Percentiles rank a stretch among this genome's conserved stretches.
These are phyloP conservation scores for Nothophytophthora sp. DNA, from an alignment of 352 stramenopile species.

Conservation along the genomic window DNA sequence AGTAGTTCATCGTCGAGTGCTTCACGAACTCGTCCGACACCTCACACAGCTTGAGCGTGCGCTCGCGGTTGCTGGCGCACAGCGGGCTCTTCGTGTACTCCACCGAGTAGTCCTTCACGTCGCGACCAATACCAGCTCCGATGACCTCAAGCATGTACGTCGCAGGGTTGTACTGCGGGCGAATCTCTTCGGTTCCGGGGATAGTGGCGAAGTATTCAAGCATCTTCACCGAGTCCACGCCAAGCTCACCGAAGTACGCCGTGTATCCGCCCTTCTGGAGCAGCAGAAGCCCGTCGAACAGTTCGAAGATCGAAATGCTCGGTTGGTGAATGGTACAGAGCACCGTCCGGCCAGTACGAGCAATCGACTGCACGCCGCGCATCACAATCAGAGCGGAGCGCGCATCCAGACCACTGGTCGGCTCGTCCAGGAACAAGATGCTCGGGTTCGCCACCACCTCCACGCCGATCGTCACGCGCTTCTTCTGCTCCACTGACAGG, in stretches of 20 bases:
- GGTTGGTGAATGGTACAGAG: slow-evolving; percentile 72
- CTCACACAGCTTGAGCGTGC: slow-evolving; percentile 18
- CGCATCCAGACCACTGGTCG: slow-evolving; percentile 87
- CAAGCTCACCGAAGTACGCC: slow-evolving; percentile 89
- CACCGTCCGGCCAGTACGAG: slow-evolving; percentile 85
- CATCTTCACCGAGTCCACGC: slow-evolving; percentile 75
- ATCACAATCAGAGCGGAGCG: slow-evolving; percentile 89
- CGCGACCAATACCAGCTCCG: slow-evolving; percentile 57
- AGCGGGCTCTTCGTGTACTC: slow-evolving; percentile 50
- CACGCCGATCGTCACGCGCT: slow-evolving; percentile 92
- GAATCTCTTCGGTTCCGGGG: slow-evolving; percentile 69
- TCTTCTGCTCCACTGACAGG: slow-evolving; percentile 89
- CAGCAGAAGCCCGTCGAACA: slow-evolving; percentile 90
- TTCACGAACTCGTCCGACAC: slow-evolving; percentile 28
- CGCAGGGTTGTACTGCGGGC: slow-evolving; percentile 85
- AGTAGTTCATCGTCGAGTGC: slow-evolving; percentile 52
- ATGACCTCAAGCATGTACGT: slow-evolving; percentile 91
- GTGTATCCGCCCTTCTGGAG: slow-evolving; percentile 61
- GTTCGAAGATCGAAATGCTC: slow-evolving; percentile 89
- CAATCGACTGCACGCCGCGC: slow-evolving; percentile 80
- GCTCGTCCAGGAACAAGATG: slow-evolving; percentile 94
- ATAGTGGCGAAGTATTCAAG: slow-evolving; percentile 89
- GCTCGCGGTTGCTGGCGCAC: slow-evolving; percentile 22
- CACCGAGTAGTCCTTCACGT: slow-evolving; percentile 54
- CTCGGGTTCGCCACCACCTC: slow-evolving; percentile 94